Base-by-base conservation (phyloP, 1,284 basidiomycete species). In the Farysia itapuensis region DNA sequence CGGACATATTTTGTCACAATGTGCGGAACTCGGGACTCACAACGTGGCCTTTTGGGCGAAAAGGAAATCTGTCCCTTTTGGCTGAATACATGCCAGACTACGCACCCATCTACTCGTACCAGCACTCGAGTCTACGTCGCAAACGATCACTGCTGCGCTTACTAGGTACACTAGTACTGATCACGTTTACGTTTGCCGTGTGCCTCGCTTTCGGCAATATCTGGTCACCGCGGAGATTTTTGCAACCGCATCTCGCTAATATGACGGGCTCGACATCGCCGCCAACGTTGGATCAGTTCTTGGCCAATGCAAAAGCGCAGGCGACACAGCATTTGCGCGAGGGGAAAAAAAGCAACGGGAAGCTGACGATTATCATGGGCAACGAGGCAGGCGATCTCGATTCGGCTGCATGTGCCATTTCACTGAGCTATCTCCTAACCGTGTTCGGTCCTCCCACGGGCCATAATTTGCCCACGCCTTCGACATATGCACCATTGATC, bases 401-500 rank as follows among this genome's bases (percentile, higher is more conserved):
- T 38, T 74, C 72, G 12, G 59, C 69, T 13, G 48, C 70, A 2
- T 70, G 53, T 16, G 67, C 70, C 14, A 67, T 75, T 35, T 48
- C 59, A 2, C 43, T 71, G 9, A 51, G 59, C 39, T 73, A 74
- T 28, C 51, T 75, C 14, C 49, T 75, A 13, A 43, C 70, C 12
- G 43, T 50, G 15, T 66, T 60, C 21, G 47, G 56, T 6, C 6
- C 46, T 12, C 42, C 43, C 2, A 24, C 41, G 5, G 26, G 40
- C 20, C 46, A 59, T 35, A 26, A 39, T n/a, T 36, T 70, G 16
- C 28, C 33, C 3, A 21, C n/a, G 14, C n/a, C n/a, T n/a, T 50
- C 64, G 9, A 43, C 21, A 11, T 73, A 61, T n/a, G 81, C 92
- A 16, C 84, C 94, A 1, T 81, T 97, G 24, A 79, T 89, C 42